Conservation (phyloP, 179 eudicot species). For the Beta macrorhiza region DNA sequence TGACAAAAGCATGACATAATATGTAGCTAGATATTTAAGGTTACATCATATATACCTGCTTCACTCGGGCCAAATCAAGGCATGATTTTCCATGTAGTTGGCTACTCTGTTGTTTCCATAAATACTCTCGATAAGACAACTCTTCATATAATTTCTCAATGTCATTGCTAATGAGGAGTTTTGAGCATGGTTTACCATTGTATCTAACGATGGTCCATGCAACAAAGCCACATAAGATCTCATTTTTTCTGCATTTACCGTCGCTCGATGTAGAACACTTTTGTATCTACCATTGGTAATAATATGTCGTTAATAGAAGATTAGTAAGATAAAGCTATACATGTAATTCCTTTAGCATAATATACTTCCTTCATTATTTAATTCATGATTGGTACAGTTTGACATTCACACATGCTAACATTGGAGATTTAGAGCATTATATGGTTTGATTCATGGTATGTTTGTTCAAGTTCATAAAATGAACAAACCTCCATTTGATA, state of each 20-base stretch:
- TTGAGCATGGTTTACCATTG: background rate
- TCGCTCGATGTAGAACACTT: constrained; percentile 34
- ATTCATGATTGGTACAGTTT: too few species aligned
- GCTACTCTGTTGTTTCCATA: background rate
- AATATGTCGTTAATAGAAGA: background rate
- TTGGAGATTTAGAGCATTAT: too few species aligned
- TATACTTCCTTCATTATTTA: too few species aligned
- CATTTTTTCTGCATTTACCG: constrained; percentile 34
- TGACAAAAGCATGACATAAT: background rate
- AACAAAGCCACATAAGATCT: constrained; percentile 21
- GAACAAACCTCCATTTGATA: too few species aligned
- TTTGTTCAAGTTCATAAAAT: too few species aligned
- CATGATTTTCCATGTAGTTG: background rate
- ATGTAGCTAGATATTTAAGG: background rate
- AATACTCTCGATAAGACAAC: background rate
- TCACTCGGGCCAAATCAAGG: background rate
- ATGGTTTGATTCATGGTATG: too few species aligned
- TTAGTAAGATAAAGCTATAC: too few species aligned
- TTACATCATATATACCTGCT: too few species aligned
- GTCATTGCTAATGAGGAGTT: background rate
- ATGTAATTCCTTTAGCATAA: too few species aligned
- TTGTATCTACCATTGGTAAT: background rate
- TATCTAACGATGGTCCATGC: constrained; percentile 38
- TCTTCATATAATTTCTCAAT: background rate
- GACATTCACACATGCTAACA: too few species aligned